Evolutionary conservation across 2,329 filamentous ascomycete species (phyloP), one percentile per base, ranked within the genome.

Genomic region (Monilinia fructicola): DNA sequence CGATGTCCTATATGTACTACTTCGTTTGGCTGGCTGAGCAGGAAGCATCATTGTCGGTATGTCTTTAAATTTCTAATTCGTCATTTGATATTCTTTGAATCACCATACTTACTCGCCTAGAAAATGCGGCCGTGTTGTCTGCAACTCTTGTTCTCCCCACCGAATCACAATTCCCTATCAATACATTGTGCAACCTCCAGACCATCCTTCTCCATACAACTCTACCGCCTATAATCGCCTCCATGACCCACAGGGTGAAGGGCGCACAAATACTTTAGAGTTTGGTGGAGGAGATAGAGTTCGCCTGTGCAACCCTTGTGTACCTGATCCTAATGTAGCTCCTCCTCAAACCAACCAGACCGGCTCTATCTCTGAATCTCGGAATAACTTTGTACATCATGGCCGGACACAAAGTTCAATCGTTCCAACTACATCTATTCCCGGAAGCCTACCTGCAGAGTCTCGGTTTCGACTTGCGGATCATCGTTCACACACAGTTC

Each of bases 81-180:
- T 5, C 21, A 40, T 35, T 23, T 26, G 42, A 35, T 12, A 16
- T 35, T 38, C n/a, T 59, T 61, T 35, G 26, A 54, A 40, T 26
- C 35, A 26, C 31, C 12, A 28, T 53, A 38, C 48, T 71, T 38
- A 71, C 59, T 42, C 9, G 53, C 6, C 38, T 68, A 90, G 89
- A 72, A 97, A 97, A 85, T 98, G 94, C 76, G 94, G 94, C 55
- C 84, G 93, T 69, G 93, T 98, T 11, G 94, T 98, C 31, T 98
- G 94, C 78, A 88, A 89, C 67, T 83, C 87, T 26, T 98, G 94
- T 79, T 97, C 94, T 3, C 94, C 94, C 4, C 94, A 98, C 78
- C 87, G 93, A 69, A 98, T 98, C 75, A 96, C 91, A 4, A 97
- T 98, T 70, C 94, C 94, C 0, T 86, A 93, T 71, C 91, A 95